These are phyloP conservation scores for Luffa acutangula DNA, from an alignment of 306 rosid species.

Conservation along the genomic window DNA sequence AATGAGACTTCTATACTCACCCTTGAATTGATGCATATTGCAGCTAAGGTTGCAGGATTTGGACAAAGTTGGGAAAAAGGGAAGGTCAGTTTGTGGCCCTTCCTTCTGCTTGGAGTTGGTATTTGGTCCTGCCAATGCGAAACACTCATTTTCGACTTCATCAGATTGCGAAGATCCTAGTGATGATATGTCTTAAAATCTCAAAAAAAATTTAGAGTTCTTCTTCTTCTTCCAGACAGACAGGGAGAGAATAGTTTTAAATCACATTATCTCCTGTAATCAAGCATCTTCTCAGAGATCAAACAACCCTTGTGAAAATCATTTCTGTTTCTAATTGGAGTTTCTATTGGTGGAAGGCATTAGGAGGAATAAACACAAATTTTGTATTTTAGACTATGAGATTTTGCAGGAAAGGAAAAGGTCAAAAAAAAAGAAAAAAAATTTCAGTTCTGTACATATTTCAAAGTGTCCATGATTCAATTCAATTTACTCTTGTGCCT, in stretches of 20 bases:
- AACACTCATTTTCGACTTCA: constrained; percentile 26
- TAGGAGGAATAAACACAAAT: constrained; percentile 13
- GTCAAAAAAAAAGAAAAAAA: background rate
- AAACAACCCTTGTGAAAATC: background rate
- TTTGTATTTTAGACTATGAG: constrained; percentile 26
- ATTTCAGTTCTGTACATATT: background rate
- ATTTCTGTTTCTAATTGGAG: constrained; percentile 10
- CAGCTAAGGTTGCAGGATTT: constrained; percentile 56
- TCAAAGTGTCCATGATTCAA: background rate
- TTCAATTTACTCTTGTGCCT: background rate
- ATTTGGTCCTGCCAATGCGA: constrained; percentile 88
- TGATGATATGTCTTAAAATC: constrained; percentile 17
- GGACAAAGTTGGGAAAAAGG: constrained; percentile 79
- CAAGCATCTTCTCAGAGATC: background rate
- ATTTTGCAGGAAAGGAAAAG: constrained; percentile 13
- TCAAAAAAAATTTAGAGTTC: background rate
- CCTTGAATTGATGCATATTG: constrained; percentile 8
- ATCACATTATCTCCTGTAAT: background rate
- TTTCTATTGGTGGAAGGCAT: constrained; percentile 34
- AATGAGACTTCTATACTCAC: background rate
- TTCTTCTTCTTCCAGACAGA: constrained; percentile 10
- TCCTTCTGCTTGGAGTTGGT: constrained; percentile 72
- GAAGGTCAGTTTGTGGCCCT: constrained; percentile 76
- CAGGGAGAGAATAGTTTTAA: background rate
- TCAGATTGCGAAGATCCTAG: constrained; percentile 12